phyloP scores from a whole-genome alignment of 164 flowering plant species.

The Tetracentron sinense region DNA sequence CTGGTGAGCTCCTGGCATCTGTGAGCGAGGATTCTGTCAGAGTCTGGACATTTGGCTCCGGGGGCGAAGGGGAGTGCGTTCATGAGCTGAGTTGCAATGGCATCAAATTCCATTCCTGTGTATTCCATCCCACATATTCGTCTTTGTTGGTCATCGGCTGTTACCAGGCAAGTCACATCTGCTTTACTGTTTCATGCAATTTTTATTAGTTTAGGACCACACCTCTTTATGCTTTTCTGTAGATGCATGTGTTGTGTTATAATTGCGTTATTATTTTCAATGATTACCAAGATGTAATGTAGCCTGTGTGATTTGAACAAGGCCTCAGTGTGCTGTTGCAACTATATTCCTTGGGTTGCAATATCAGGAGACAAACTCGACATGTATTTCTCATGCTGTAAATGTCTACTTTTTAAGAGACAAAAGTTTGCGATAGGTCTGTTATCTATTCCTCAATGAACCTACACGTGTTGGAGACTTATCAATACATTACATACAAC shows the following conservation, averaged over 20 bases:
- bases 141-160: conserved; percentile 64
- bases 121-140: conserved; percentile 65
- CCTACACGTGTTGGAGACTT: neutral
- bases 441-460: neutral
- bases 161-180: conserved; percentile 50
- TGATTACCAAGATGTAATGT: too few relatives aligned
- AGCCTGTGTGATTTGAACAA: too few relatives aligned
- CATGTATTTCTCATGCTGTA: neutral
- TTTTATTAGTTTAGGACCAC: neutral
- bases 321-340: too few relatives aligned
- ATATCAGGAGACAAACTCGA: too few relatives aligned
- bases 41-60: conserved; percentile 64
- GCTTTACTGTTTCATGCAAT: conserved; percentile 1
- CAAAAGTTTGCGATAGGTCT: neutral
- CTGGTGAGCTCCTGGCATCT: conserved; percentile 71
- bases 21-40: conserved; percentile 68
- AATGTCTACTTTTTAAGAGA: neutral
- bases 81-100: conserved; percentile 61
- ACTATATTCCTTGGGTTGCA: too few relatives aligned
- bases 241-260: neutral
- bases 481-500: neutral
- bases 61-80: conserved; percentile 49
- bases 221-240: neutral
- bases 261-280: neutral
- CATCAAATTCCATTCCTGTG: conserved; percentile 56